Evolutionary conservation across 768 basidiomycete genomes (phyloP).

Genomic region (Collybia sordida): DNA sequence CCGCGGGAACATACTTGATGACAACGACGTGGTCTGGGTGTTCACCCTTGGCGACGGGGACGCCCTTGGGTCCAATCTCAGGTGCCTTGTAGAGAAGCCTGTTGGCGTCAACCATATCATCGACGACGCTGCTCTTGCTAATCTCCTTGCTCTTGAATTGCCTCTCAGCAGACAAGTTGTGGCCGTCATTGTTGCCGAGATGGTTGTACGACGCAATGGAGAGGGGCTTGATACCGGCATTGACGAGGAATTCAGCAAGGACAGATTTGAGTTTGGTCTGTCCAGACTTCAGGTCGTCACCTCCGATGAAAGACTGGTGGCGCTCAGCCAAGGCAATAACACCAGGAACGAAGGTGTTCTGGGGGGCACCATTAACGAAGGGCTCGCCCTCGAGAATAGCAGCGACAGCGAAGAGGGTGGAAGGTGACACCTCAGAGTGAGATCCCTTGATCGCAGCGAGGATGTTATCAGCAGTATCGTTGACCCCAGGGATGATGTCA

Average conservation of each 20-base stretch:
- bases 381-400: conserved; percentile 93
- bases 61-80: conserved; percentile 47
- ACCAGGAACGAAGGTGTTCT: conserved; percentile 99
- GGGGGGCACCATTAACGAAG: conserved; percentile 96
- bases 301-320: conserved; percentile 89
- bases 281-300: conserved; percentile 97
- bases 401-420: conserved; percentile 93
- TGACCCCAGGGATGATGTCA: conserved; percentile 90
- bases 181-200: conserved; percentile 96
- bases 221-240: conserved; percentile 96
- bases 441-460: conserved; percentile 79
- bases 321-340: conserved; percentile 91
- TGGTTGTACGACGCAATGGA: conserved; percentile 99
- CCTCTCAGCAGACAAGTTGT: conserved; percentile 83
- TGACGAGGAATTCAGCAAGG: conserved; percentile 97
- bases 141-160: conserved; percentile 99
- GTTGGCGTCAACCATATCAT: conserved; percentile 97
- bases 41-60: conserved; percentile 75
- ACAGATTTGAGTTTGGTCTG: conserved; percentile 98
- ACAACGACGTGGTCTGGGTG: conserved; percentile 97
- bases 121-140: conserved; percentile 94
- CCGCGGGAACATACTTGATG: conserved; percentile 96
- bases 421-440: conserved; percentile 94
- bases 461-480: conserved; percentile 90
- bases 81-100: conserved; percentile 87